Percentiles rank a stretch among this genome's conserved stretches.
phyloP scores from a whole-genome alignment of 805 yeast genomes.

The Wickerhamiella hasegawae region DNA sequence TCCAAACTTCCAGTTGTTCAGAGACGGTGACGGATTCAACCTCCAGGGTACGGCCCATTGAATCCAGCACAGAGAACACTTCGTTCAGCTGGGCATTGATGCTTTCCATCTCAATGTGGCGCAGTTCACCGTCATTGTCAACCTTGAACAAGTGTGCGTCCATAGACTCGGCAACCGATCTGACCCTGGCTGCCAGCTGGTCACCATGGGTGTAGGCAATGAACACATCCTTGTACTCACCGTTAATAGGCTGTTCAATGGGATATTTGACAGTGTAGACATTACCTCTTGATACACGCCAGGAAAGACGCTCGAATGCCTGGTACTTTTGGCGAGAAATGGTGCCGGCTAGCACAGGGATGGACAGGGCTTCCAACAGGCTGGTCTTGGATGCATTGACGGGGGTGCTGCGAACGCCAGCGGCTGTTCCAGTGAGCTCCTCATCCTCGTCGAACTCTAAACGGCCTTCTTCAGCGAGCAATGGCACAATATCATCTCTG shows the following conservation, averaged over 20 bases:
- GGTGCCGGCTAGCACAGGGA: constrained; percentile 60
- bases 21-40: constrained; percentile 70
- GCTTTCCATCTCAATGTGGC: constrained; percentile 22
- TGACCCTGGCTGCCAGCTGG: constrained; percentile 49
- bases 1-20: constrained; percentile 61
- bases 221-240: constrained; percentile 60
- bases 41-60: constrained; percentile 48
- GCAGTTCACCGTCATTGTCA: constrained; percentile 30
- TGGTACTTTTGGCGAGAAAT: constrained; percentile 55
- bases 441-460: constrained; percentile 12
- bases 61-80: constrained; percentile 41
- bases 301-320: constrained; percentile 64
- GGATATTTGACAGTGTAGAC: constrained; percentile 61
- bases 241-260: constrained; percentile 45
- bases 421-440: constrained; percentile 1
- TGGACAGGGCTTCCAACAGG: constrained; percentile 16
- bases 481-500: constrained; percentile 20
- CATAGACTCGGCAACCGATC: constrained; percentile 71
- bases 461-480: constrained; percentile 17
- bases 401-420: background rate
- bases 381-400: background rate
- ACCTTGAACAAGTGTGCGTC: constrained; percentile 63
- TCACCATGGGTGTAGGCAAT: constrained; percentile 86
- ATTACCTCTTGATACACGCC: constrained; percentile 91
- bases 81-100: constrained; percentile 36